Base-by-base conservation (phyloP, 2,329 filamentous ascomycete species). In the Rosellinia necatrix region DNA sequence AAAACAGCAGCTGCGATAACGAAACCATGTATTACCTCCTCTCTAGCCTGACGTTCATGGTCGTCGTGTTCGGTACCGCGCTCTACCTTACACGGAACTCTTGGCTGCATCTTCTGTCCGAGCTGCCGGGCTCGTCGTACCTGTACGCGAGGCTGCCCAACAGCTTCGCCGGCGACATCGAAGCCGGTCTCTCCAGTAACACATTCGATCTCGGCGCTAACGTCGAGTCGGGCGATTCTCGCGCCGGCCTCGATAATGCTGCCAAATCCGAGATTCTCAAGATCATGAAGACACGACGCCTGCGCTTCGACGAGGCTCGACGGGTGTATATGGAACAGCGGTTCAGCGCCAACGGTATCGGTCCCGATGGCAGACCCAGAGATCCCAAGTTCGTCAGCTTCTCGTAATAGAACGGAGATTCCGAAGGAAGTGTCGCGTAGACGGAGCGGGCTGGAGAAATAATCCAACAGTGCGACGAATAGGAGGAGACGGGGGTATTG, bases 381-480 rank as follows among this genome's bases (percentile, higher is more conserved):
- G 93, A 97, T 77, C 92, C 92, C 60, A 97, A 97, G 78, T 96
- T 96, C 71, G 92, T 97, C 57, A 96, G 90, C 71, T 97, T 97
- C 75, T 90, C 87, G 57, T 89, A 70, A 81, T 35, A 3, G 9
- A 6, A 7, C 7, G 37, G n/a, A 19, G 35, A 38, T 22, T 9
- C n/a, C 19, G 34, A 10, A n/a, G 35, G 35, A 38, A 6, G 35
- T 10, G 13, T 9, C 22, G 12, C 12, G 38, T 3, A n/a, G 38
- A 42, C 5, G 13, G 37, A 15, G n/a, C 24, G 55, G 29, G 34
- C 10, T 13, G n/a, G 10, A 35, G 13, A 25, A 46, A 29, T 34
- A 35, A 34, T 38, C 37, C 13, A 8, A 30, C n/a, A 13, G 13
- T 27, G 35, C 38, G 46, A 19, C 12, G 21, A 15, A 42, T 13